A percentile compares a stretch with the other conserved stretches of the same genome.
Evolutionary conservation across 2,329 filamentous ascomycete species (phyloP).

Genomic region (Colletotrichum abscissum): DNA sequence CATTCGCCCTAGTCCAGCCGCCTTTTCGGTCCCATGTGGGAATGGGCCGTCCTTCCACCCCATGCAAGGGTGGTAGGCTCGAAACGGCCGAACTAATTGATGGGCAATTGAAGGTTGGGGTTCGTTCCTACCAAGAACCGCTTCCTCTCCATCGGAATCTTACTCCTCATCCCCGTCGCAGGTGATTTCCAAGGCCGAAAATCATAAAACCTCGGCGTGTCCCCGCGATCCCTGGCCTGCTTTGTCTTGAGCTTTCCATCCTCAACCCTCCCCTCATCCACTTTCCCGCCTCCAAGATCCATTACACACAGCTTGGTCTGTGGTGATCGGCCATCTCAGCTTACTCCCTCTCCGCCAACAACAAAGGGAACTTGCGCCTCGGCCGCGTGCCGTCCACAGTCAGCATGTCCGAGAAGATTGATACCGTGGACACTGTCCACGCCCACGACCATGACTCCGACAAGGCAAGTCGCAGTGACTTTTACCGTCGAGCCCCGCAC

Average conservation of each 20-base stretch:
- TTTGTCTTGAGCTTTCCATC: slow-evolving; percentile 30
- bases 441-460: slow-evolving; percentile 32
- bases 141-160: slow-evolving; percentile 19
- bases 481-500: rapidly evolving
- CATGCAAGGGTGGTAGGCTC: slow-evolving; percentile 25
- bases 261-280: slow-evolving; percentile 28
- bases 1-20: slow-evolving; percentile 25
- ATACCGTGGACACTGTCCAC: slow-evolving; percentile 31
- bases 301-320: slow-evolving; percentile 16
- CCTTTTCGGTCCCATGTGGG: slow-evolving; percentile 29
- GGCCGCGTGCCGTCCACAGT: slow-evolving; percentile 18
- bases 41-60: slow-evolving; percentile 22
- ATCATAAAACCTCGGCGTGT: slow-evolving; percentile 36
- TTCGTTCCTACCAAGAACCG: slow-evolving; percentile 10
- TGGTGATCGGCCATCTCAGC: slow-evolving; percentile 22
- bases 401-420: slow-evolving; percentile 33
- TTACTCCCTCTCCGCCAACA: background rate
- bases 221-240: slow-evolving; percentile 27
- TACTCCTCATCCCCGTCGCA: slow-evolving; percentile 22
- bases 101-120: slow-evolving; percentile 21
- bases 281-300: slow-evolving; percentile 1
- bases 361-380: background rate
- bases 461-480: slow-evolving; percentile 17
- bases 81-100: slow-evolving; percentile 8
- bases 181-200: slow-evolving; percentile 19